A percentile compares a stretch with the other conserved stretches of the same genome.
These are phyloP conservation scores for Candida vartiovaarae DNA, from an alignment of 805 yeast species.

Conservation along the genomic window DNA sequence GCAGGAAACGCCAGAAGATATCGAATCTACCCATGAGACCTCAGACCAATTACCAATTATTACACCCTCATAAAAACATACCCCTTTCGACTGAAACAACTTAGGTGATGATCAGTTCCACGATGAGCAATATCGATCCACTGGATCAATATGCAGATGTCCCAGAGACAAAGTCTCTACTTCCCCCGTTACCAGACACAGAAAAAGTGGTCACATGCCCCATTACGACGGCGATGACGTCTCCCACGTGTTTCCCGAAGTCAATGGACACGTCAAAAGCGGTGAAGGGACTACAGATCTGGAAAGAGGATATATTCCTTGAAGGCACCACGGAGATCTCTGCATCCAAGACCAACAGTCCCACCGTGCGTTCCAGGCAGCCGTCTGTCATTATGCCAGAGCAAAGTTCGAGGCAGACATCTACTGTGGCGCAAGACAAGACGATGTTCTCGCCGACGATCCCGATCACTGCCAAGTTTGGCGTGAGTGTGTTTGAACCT, in stretches of 20 bases:
- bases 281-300: not conserved
- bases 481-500: constrained; percentile 15
- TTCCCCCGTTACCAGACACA: constrained; percentile 18
- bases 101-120: too few species aligned
- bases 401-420: not conserved
- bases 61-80: too few species aligned
- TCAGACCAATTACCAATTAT: too few species aligned
- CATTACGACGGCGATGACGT: not conserved
- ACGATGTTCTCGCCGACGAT: constrained; percentile 18
- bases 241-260: not conserved
- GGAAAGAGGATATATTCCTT: not conserved
- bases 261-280: too few species aligned
- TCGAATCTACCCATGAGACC: too few species aligned
- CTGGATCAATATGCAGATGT: not conserved
- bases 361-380: too few species aligned
- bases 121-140: too few species aligned
- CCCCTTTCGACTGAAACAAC: too few species aligned
- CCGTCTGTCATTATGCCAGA: too few species aligned
- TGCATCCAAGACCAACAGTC: not conserved
- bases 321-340: not conserved
- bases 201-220: too few species aligned
- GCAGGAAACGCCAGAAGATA: too few species aligned
- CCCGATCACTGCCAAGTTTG: constrained; percentile 19
- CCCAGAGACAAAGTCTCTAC: constrained; percentile 13
- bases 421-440: not conserved